A percentile compares a stretch with the other conserved stretches of the same genome.
Conservation (phyloP, 106 monocot genomes). For the Acorus gramineus region DNA sequence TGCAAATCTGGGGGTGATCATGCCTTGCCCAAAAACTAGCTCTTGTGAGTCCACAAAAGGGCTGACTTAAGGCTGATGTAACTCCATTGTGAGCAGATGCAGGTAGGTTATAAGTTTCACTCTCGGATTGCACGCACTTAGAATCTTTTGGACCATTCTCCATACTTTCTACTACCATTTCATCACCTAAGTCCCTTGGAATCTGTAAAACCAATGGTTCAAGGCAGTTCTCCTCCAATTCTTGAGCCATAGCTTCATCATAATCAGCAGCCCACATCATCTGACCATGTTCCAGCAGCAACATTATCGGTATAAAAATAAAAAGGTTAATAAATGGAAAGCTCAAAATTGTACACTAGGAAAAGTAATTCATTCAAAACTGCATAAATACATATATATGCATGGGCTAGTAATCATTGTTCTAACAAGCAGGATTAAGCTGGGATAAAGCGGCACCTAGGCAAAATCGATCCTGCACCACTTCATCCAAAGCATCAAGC, state of each 20-base stretch:
- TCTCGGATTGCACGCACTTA: slow-evolving; percentile 12
- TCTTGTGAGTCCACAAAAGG: slow-evolving; percentile 82
- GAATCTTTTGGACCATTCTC: slow-evolving; percentile 23
- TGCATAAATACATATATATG: too few species aligned
- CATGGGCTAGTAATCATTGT: too few species aligned
- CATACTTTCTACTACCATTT: slow-evolving; percentile 11
- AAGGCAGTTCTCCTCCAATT: slow-evolving; percentile 70
- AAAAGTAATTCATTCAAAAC: too few species aligned
- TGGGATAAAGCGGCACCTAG: too few species aligned
- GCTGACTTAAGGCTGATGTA: slow-evolving; percentile 42
- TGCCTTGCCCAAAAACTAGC: slow-evolving; percentile 68
- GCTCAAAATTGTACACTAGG: too few species aligned
- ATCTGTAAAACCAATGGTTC: slow-evolving; percentile 54
- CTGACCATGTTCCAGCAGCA: slow-evolving; percentile 14
- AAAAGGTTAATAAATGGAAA: too few species aligned
- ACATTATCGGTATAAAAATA: too few species aligned
- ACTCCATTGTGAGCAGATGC: slow-evolving; percentile 30
- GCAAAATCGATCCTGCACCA: too few species aligned
- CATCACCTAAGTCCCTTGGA: slow-evolving; percentile 14
- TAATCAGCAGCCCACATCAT: slow-evolving; percentile 99
- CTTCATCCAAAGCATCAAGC: too few species aligned
- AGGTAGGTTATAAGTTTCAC: slow-evolving; percentile 18
- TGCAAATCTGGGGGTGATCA: slow-evolving; percentile 22
- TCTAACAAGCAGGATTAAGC: too few species aligned
- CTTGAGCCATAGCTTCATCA: slow-evolving; percentile 56